A percentile compares a stretch with the other conserved stretches of the same genome.
These are phyloP conservation scores for Collybia sordida DNA, from an alignment of 768 basidiomycete genomes.

Conservation along the genomic window DNA sequence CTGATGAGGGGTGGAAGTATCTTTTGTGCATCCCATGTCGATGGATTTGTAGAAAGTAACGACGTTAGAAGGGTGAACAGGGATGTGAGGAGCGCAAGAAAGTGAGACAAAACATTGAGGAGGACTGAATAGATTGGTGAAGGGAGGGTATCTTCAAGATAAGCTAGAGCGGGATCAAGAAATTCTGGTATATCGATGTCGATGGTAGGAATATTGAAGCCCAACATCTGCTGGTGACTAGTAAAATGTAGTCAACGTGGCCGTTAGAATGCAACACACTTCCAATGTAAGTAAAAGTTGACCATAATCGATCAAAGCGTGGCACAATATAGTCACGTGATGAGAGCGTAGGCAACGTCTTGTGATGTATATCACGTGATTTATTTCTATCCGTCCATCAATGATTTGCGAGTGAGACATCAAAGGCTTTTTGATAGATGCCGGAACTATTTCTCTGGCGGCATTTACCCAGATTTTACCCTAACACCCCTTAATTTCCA, in stretches of 20 bases:
- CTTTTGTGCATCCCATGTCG: slow-evolving; percentile 66
- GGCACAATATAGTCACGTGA: too few species aligned
- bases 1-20: slow-evolving; percentile 75
- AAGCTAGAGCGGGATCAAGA: slow-evolving; percentile 54
- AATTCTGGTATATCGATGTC: slow-evolving; percentile 42
- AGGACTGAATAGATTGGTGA: slow-evolving; percentile 52
- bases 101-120: slow-evolving; percentile 50
- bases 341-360: too few species aligned
- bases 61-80: slow-evolving; percentile 46
- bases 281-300: too few species aligned
- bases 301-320: neutral
- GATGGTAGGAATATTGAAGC: too few species aligned
- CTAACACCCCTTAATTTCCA: neutral
- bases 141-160: slow-evolving; percentile 55
- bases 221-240: slow-evolving; percentile 18
- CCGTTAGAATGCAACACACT: neutral
- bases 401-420: neutral
- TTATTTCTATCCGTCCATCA: too few species aligned
- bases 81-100: slow-evolving; percentile 49
- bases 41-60: slow-evolving; percentile 49
- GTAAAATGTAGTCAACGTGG: slow-evolving; percentile 7
- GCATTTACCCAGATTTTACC: too few species aligned
- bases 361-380: too few species aligned
- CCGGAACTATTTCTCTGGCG: neutral
- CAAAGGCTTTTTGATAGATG: too few species aligned